Evolutionary conservation across 495 filamentous ascomycete species (phyloP).

Genomic region (Xylaria intraflava): DNA sequence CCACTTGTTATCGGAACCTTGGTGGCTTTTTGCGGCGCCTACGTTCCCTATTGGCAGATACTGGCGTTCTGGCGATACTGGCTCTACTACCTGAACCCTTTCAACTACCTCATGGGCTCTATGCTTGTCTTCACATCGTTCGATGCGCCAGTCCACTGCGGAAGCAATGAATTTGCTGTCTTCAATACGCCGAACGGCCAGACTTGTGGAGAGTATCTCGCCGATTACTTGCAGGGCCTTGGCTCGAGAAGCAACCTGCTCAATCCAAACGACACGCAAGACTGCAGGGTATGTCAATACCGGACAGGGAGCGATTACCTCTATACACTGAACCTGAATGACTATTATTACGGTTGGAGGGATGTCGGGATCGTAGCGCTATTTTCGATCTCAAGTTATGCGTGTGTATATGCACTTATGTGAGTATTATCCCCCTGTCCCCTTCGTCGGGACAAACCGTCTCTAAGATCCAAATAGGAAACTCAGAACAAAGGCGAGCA

Average conservation of each 20-base stretch:
- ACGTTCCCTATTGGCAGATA: slow-evolving; percentile 50
- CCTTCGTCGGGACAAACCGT: no score
- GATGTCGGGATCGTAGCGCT: slow-evolving; percentile 40
- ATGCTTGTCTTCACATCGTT: slow-evolving; percentile 51
- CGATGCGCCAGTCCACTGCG: slow-evolving; percentile 49
- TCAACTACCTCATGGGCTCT: slow-evolving; percentile 56
- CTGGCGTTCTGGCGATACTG: slow-evolving; percentile 55
- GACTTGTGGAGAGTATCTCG: slow-evolving; percentile 49
- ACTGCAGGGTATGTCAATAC: slow-evolving; percentile 24
- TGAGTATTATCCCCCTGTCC: no score
- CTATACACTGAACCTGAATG: slow-evolving; percentile 18
- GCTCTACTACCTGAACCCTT: slow-evolving; percentile 63
- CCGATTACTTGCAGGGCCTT: slow-evolving; percentile 36
- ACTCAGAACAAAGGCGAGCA: slow-evolving; percentile 24
- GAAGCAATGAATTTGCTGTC: slow-evolving; percentile 48
- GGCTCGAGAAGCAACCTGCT: no score
- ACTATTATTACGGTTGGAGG: slow-evolving; percentile 53
- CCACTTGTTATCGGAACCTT: slow-evolving; percentile 60
- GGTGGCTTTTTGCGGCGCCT: slow-evolving; percentile 57
- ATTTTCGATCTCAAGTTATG: slow-evolving; percentile 29
- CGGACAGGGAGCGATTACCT: slow-evolving; percentile 51
- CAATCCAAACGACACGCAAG: slow-evolving; percentile 47
- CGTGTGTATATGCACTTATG: slow-evolving; percentile 26
- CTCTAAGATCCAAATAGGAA: no score
- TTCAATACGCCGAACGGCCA: slow-evolving; percentile 48